Evolutionary conservation across 257 asterid species (phyloP).

Genomic region (Solanum ossicruentum): DNA sequence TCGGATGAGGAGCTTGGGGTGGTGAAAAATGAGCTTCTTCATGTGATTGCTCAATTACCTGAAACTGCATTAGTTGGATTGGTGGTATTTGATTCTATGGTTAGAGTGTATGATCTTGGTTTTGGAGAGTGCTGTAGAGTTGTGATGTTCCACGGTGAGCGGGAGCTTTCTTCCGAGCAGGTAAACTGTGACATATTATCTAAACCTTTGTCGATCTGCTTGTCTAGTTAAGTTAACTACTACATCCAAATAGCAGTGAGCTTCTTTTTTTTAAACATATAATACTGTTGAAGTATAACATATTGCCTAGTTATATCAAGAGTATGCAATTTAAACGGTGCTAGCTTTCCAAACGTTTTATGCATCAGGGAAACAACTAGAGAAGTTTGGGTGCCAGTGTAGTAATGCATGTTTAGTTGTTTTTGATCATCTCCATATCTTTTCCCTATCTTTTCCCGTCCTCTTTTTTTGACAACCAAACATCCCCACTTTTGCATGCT

Average conservation of each 20-base stretch:
- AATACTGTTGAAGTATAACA: not conserved
- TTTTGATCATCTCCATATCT: not conserved
- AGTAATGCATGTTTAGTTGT: not conserved
- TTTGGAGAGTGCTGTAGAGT: conserved; percentile 54
- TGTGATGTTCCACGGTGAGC: conserved; percentile 70
- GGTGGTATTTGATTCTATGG: conserved; percentile 87
- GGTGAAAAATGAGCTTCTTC: conserved; percentile 74
- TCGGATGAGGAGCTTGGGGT: conserved; percentile 51
- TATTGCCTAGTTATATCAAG: not conserved
- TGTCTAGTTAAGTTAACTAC: not conserved
- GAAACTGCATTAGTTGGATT: conserved; percentile 80
- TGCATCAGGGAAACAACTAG: not conserved
- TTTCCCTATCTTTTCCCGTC: not conserved
- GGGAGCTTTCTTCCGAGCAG: conserved; percentile 66
- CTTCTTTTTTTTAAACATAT: not conserved
- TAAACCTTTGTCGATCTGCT: conserved; percentile 1
- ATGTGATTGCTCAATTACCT: conserved; percentile 45
- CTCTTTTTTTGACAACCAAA: not conserved
- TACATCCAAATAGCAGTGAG: not conserved
- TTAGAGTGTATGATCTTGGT: conserved; percentile 78
- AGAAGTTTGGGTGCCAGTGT: not conserved
- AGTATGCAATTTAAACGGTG: not conserved
- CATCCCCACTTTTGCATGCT: not conserved
- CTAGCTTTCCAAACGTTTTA: not conserved
- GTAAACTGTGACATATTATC: conserved; percentile 20